Conservation (phyloP, 192 early-diverging fungal genomes). For the Chytriomyces hyalinus region DNA sequence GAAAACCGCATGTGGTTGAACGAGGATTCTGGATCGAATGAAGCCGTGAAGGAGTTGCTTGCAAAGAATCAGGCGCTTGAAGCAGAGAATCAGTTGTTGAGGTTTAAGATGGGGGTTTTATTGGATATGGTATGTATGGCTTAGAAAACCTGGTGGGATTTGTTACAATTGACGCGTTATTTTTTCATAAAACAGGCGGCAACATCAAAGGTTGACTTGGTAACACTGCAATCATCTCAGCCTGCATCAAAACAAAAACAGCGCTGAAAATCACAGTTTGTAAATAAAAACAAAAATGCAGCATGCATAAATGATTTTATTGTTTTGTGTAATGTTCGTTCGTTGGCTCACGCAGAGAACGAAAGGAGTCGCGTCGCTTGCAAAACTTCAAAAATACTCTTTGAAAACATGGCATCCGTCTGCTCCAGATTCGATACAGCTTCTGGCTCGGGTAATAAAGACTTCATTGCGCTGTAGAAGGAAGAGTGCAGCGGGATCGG, state of each 20-base stretch:
- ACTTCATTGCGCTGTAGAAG: slow-evolving; percentile 9
- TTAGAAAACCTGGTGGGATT: not conserved
- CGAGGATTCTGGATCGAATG: slow-evolving; percentile 4
- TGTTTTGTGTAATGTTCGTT: not conserved
- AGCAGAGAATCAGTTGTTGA: slow-evolving; percentile 47
- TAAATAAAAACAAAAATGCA: not conserved
- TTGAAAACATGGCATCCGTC: slow-evolving; percentile 20
- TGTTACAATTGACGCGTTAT: not conserved
- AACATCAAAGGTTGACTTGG: slow-evolving; percentile 17
- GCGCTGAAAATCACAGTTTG: not conserved
- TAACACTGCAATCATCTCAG: slow-evolving; percentile 7
- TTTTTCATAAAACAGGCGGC: slow-evolving; percentile 1
- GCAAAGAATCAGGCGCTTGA: slow-evolving; percentile 44
- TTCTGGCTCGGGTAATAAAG: slow-evolving; percentile 1
- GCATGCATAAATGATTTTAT: slow-evolving; percentile 2
- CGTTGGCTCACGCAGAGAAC: slow-evolving; percentile 1
- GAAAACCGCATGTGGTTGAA: slow-evolving; percentile 27
- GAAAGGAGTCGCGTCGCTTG: slow-evolving; percentile 21
- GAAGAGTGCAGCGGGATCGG: slow-evolving; percentile 9
- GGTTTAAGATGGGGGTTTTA: slow-evolving; percentile 43
- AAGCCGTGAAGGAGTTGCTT: slow-evolving; percentile 31
- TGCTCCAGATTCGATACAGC: slow-evolving; percentile 1
- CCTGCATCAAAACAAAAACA: not conserved
- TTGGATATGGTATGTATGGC: slow-evolving; percentile 38
- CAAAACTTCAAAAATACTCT: slow-evolving; percentile 22